Percentiles rank a stretch among this genome's conserved stretches.
These are phyloP conservation scores for Aspergillus diversus DNA, from an alignment of 495 filamentous ascomycete species.

Conservation along the genomic window DNA sequence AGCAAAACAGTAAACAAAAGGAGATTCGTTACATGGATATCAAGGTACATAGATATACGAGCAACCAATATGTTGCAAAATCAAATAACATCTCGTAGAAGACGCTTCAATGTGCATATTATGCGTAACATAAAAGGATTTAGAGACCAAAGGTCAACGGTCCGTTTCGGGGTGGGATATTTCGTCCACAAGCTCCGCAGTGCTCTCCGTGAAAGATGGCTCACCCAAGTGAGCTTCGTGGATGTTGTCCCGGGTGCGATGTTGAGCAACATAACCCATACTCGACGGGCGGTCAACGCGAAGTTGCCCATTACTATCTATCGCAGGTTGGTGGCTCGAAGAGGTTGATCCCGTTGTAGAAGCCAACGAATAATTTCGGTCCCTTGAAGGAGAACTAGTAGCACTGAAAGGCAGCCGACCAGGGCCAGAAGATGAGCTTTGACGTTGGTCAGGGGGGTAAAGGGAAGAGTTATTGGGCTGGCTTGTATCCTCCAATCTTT, in stretches of 20 bases:
- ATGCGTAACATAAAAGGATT: slow-evolving; percentile 12
- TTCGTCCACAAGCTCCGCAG: slow-evolving; percentile 52
- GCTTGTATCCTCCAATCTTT: slow-evolving; percentile 16
- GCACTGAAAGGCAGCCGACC: slow-evolving; percentile 63
- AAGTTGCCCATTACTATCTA: slow-evolving; percentile 18
- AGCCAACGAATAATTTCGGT: slow-evolving; percentile 46
- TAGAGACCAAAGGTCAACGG: neutral
- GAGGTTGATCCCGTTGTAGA: slow-evolving; percentile 53
- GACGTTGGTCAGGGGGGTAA: slow-evolving; percentile 29
- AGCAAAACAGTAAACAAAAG: slow-evolving; percentile 25
- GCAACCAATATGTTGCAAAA: slow-evolving; percentile 23
- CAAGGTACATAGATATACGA: slow-evolving; percentile 22
- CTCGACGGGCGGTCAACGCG: slow-evolving; percentile 64
- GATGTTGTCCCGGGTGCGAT: slow-evolving; percentile 61
- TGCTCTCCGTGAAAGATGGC: slow-evolving; percentile 50
- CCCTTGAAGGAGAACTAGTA: slow-evolving; percentile 55
- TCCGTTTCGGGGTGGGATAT: slow-evolving; percentile 20
- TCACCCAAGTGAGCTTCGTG: slow-evolving; percentile 61
- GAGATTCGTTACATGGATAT: slow-evolving; percentile 45
- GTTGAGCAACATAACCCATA: slow-evolving; percentile 75
- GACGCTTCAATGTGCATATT: slow-evolving; percentile 11
- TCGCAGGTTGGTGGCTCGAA: slow-evolving; percentile 43
- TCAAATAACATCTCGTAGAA: slow-evolving; percentile 17
- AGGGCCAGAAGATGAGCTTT: slow-evolving; percentile 38
- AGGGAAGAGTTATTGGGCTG: slow-evolving; percentile 10